Percentiles rank a stretch among this genome's conserved stretches.
Evolutionary conservation across 495 filamentous ascomycete species (phyloP).

Genomic region (Xylaria venustula): DNA sequence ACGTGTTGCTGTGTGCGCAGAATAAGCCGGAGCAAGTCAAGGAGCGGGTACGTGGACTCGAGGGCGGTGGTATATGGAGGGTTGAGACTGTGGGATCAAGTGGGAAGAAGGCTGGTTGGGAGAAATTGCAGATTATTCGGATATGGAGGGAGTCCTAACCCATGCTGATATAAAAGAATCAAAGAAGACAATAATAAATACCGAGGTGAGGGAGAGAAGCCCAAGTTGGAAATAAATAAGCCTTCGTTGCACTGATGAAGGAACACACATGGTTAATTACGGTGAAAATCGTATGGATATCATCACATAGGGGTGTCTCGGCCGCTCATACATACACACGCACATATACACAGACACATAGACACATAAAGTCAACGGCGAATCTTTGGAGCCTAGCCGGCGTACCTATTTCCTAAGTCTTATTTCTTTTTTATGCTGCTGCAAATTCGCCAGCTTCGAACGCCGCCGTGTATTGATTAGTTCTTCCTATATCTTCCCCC

Average conservation of each 20-base stretch:
- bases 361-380: neutral
- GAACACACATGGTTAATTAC: no score
- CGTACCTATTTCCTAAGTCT: neutral
- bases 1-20: constrained; percentile 84
- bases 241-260: no score
- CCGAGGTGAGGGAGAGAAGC: no score
- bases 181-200: neutral
- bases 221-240: no score
- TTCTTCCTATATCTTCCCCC: neutral
- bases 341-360: no score
- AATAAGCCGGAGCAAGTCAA: constrained; percentile 79
- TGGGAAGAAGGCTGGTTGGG: constrained; percentile 87
- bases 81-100: constrained; percentile 79
- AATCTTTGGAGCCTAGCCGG: neutral
- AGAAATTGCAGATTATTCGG: constrained; percentile 78
- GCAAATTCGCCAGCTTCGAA: constrained; percentile 10
- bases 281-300: no score
- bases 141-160: constrained; percentile 58
- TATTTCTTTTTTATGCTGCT: neutral
- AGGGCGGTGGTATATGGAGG: constrained; percentile 55
- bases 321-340: no score
- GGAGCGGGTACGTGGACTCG: constrained; percentile 56
- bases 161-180: neutral
- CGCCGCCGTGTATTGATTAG: neutral
- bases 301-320: no score